Evolutionary conservation across 208 protist genomes (phyloP).

Genomic region (Leishmania braziliensis): DNA sequence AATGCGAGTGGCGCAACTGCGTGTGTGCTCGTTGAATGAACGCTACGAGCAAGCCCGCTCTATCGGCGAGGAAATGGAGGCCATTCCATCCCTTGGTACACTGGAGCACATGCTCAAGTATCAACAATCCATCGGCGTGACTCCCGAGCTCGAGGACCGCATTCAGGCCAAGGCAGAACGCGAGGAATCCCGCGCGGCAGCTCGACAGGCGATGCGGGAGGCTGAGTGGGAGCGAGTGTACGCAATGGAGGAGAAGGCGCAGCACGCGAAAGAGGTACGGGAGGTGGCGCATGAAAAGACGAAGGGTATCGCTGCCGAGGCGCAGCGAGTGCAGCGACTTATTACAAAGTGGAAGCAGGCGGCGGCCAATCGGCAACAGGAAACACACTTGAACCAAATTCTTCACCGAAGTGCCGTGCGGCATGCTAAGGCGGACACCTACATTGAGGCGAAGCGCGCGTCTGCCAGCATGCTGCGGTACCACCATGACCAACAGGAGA

Average conservation of each 20-base stretch:
- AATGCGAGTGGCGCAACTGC: neutral
- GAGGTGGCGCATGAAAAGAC: neutral
- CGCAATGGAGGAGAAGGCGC: conserved; percentile 4
- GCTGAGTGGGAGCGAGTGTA: neutral
- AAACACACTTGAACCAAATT: neutral
- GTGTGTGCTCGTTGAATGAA: neutral
- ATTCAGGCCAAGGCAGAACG: neutral
- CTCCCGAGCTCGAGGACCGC: conserved; percentile 10
- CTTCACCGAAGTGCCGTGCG: neutral
- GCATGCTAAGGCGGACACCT: conserved; percentile 9
- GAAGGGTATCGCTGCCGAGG: neutral
- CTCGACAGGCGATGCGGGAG: neutral
- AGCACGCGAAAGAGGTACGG: neutral
- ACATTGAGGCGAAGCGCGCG: conserved; percentile 6
- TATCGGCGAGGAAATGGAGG: conserved; percentile 17
- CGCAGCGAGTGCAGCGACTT: neutral
- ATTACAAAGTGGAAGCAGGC: conserved; percentile 1
- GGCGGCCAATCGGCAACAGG: neutral
- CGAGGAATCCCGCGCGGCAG: conserved; percentile 6
- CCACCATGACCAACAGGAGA: conserved; percentile 14
- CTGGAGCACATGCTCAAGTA: conserved; percentile 26
- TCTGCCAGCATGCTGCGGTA: conserved; percentile 1
- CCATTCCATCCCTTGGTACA: conserved; percentile 7
- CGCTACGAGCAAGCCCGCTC: conserved; percentile 10
- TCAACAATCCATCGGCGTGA: conserved; percentile 12